Base-by-base conservation (phyloP, 129 eudicot species). In the Ambrosia artemisiifolia region DNA sequence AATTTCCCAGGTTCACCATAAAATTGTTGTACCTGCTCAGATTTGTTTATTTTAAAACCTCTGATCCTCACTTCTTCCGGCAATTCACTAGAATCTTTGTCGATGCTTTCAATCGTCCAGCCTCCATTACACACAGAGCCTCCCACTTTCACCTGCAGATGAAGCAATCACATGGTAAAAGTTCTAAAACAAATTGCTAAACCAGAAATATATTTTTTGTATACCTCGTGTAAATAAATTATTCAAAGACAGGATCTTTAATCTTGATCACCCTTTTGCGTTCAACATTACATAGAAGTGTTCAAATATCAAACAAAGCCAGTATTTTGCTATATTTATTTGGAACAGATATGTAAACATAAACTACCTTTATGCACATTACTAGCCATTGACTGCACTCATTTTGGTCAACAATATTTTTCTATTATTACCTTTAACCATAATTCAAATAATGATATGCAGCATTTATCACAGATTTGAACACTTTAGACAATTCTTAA, bases 31-130 rank as follows among this genome's bases (percentile, higher is more conserved):
- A 86, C 63, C 85, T 95, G 99, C 79, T 88, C 99, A 24, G 80
- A 64, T 80, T 85, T 95, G 82, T 81, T 88, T 63, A 95, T 80
- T 71, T 77, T 81, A 79, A 95, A 95, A 43, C 99, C 97, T 57
- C 97, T 83, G 51, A 88, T 95, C 80, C 97, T 86, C 71, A 83
- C 77, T 88, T 90, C 92, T 78, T 90, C 99, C 0, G 97, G 88
- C 50, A 71, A 65, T 6, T 86, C 76, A 18, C 70, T 68, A 47
- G 84, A 84, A 62, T 80, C 90, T 74, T 78, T 88, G 75, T 95
- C 96, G 5, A 95, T 90, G 54, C 73, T 83, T 75, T 88, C 96
- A 11, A 95, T 81, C 16, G 66, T 51, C 97, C 99, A 95, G 43
- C 99, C 99, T 51, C 72, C 77, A 82, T 95, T 95, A 53, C 71